phyloP scores from a whole-genome alignment of 345 rosid genomes.

The Brassica nigra region DNA sequence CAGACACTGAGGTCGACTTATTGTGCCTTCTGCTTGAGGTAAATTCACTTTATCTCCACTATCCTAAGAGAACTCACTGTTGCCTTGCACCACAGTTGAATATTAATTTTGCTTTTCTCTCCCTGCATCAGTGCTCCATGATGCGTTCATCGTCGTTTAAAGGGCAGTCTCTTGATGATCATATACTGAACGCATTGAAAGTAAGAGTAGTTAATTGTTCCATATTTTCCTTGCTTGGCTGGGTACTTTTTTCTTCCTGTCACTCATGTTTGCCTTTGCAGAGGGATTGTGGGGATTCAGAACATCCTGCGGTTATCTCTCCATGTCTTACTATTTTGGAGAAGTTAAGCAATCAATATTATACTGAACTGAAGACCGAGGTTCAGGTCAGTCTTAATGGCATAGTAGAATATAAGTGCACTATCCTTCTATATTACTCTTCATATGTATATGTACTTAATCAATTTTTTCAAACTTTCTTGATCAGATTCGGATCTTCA shows the following conservation, averaged over 20 bases:
- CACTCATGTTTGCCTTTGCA: constrained; percentile 45
- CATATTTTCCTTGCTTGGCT: constrained; percentile 10
- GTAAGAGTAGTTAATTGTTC: constrained; percentile 50
- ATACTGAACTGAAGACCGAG: constrained; percentile 51
- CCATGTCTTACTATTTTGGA: constrained; percentile 72
- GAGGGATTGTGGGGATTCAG: constrained; percentile 55
- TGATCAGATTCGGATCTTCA: constrained; percentile 66
- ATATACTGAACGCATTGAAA: constrained; percentile 59
- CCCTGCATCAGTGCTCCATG: constrained; percentile 60
- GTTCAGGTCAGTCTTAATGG: constrained; percentile 62
- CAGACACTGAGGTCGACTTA: constrained; percentile 61
- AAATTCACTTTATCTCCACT: constrained; percentile 25
- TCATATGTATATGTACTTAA: not conserved
- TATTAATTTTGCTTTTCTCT: constrained; percentile 32
- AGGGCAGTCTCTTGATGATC: constrained; percentile 49
- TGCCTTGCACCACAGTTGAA: not conserved
- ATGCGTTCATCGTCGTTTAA: constrained; percentile 42
- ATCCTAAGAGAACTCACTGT: not conserved
- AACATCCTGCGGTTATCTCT: constrained; percentile 56
- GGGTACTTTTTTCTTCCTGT: constrained; percentile 13
- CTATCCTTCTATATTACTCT: constrained; percentile 6
- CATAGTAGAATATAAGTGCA: constrained; percentile 2
- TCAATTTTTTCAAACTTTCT: not conserved
- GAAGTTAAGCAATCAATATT: constrained; percentile 57
- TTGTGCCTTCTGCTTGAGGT: constrained; percentile 90